Base-by-base conservation (phyloP, 345 rosid species). In the Nasturtium officinale region DNA sequence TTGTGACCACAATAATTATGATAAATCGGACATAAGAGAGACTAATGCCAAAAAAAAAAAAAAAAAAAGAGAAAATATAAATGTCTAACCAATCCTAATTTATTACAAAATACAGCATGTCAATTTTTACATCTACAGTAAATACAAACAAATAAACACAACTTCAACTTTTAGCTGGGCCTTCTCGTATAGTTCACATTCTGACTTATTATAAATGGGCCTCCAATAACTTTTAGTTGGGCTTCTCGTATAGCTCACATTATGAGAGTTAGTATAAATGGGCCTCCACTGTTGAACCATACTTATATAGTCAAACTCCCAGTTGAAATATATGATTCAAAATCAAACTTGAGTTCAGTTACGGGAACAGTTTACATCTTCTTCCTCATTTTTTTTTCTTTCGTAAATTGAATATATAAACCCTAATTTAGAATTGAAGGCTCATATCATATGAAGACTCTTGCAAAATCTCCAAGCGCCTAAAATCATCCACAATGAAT, bases 351-450 rank as follows among this genome's bases (percentile, higher is more conserved):
- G 16, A 72, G 45, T 35, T 30, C 50, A 16, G 50, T 16, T 45
- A 15, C 48, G 10, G 9, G 21, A 16, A 33, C 64, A 11, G 50
- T 46, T 38, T 13, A 53, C 35, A 50, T 37, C 30, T 12, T 52
- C 51, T 71, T 65, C 21, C 71, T 21, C 38, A 8, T 12, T n/a
- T 61, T 25, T 13, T n/a, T 23, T 23, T 23, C 1, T 23, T 23
- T 2, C 25, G 2, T 23, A 23, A 23, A 23, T 23, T 29, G 68
- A 18, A 29, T 17, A 21, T 45, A 61, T 30, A 68, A 75, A 61
- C 55, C 74, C 74, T 61, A 57, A 75, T 37, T 33, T 57, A 9
- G 43, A 61, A 25, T 54, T 43, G 26, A 76, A 70, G 32, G 37
- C 35, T 56, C 64, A 6, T 61, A 32, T 21, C 50, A 43, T n/a